Evolutionary conservation across 257 asterid genomes (phyloP), one percentile per base, ranked within the genome.

Genomic region (Striga asiatica): DNA sequence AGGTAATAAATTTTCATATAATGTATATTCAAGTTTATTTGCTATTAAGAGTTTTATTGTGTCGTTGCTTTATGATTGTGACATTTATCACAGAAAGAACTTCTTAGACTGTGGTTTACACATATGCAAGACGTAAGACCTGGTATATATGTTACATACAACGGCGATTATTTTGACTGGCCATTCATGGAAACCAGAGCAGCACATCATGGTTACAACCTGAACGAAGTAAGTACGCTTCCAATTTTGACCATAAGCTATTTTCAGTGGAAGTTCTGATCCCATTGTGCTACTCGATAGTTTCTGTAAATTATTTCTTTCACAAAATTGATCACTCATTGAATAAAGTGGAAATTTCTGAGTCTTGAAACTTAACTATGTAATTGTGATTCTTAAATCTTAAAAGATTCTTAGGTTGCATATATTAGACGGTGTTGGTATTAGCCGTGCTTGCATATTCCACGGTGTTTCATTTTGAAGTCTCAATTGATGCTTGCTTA

Each of bases 121-220:
- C 98, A 92, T 64, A 84, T 92, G 97, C 94, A 88, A 88, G 94
- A 73, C 57, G 81, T 79, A 66, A 87, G 79, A 73, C 98, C 98
- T 58, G 95, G 98, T 28, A 92, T 88, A 68, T 92, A 92, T 38
- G 97, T 84, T 64, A 84, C 98, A 60, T 92, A 92, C 82, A 92
- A 92, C 0, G 98, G 98, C 4, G 98, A 92, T 81, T 88, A 87
- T 68, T 92, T 92, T 66, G 98, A 92, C 67, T 92, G 98, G 98
- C 98, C 98, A 55, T 92, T 92, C 76, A 48, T 92, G 67, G 98
- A 92, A 72, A 73, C 46, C 57, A 80, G 98, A 78, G 94, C 98
- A 62, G 68, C 82, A 16, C 86, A 84, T 71, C 95, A 84, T 70
- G 95, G 97, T 70, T 70, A 82, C 73, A 76, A 67, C 65, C 60